Percentiles rank a stretch among this genome's conserved stretches.
Conservation (phyloP, 148 eudicot genomes). For the Silene uniflora region DNA sequence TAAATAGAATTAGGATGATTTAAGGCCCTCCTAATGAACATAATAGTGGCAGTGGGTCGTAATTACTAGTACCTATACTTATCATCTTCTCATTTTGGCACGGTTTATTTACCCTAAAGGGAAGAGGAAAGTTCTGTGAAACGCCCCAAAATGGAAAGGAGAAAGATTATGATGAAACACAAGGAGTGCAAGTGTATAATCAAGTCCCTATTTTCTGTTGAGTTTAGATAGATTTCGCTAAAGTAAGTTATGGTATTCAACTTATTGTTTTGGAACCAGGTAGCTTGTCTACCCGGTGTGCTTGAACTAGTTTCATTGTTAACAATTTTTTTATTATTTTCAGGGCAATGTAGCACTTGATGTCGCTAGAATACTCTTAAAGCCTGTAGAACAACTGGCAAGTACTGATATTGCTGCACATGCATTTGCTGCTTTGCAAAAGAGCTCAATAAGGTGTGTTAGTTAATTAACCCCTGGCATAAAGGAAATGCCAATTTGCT, state of each 20-base stretch:
- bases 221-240: background rate
- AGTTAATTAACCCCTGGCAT: background rate
- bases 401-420: constrained; percentile 82
- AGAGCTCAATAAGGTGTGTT: constrained; percentile 74
- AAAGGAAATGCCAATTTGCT: constrained; percentile 3
- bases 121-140: background rate
- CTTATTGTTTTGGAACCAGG: background rate
- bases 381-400: constrained; percentile 63
- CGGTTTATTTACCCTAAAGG: background rate
- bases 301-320: constrained; percentile 1
- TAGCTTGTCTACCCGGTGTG: background rate
- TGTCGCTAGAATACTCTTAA: constrained; percentile 80
- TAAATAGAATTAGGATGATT: too few species aligned
- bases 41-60: background rate
- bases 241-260: background rate
- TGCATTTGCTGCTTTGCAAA: constrained; percentile 65
- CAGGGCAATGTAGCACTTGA: constrained; percentile 99
- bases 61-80: background rate
- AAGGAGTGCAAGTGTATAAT: background rate
- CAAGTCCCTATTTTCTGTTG: background rate
- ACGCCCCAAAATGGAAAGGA: background rate
- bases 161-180: background rate
- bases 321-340: constrained; percentile 8
- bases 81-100: background rate
- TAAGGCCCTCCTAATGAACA: too few species aligned